Evolutionary conservation across 768 basidiomycete species (phyloP).

Genomic region (Phallus indusiatus): DNA sequence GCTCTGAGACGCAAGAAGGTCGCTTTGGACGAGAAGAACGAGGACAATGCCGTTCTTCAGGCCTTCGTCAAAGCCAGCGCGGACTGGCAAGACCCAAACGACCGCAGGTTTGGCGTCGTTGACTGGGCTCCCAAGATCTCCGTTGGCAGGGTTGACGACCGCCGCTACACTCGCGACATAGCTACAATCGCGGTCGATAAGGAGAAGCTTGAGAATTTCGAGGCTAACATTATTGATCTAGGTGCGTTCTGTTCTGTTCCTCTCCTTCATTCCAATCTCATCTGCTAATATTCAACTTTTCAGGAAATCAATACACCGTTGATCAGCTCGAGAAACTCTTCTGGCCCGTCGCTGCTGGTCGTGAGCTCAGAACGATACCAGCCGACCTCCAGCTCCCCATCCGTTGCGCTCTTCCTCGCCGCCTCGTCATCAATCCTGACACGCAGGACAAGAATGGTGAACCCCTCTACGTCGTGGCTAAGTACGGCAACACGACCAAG

Average conservation of each 20-base stretch:
- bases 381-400: conserved; percentile 9
- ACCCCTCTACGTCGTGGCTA: conserved; percentile 10
- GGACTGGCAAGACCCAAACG: conserved; percentile 11
- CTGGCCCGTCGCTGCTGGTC: conserved; percentile 5
- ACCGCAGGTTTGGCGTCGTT: conserved; percentile 27
- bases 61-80: conserved; percentile 15
- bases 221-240: conserved; percentile 21
- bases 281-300: conserved; percentile 5
- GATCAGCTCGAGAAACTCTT: conserved; percentile 18
- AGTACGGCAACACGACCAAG: conserved; percentile 12
- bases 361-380: conserved; percentile 8
- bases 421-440: conserved; percentile 10
- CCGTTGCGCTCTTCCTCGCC: conserved; percentile 7
- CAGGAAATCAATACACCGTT: conserved; percentile 21
- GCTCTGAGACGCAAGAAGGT: conserved; percentile 16
- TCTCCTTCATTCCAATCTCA: neutral
- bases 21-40: conserved; percentile 18
- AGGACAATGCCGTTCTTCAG: conserved; percentile 15
- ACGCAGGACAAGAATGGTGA: conserved; percentile 10
- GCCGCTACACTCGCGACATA: conserved; percentile 27
- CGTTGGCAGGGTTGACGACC: conserved; percentile 16
- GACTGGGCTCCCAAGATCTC: conserved; percentile 22
- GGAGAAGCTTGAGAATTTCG: conserved; percentile 22
- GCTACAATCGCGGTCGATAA: conserved; percentile 22
- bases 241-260: neutral